A percentile compares a stretch with the other conserved stretches of the same genome.
These are phyloP conservation scores for Malania oleifera DNA, from an alignment of 164 flowering plant genomes.

Conservation along the genomic window DNA sequence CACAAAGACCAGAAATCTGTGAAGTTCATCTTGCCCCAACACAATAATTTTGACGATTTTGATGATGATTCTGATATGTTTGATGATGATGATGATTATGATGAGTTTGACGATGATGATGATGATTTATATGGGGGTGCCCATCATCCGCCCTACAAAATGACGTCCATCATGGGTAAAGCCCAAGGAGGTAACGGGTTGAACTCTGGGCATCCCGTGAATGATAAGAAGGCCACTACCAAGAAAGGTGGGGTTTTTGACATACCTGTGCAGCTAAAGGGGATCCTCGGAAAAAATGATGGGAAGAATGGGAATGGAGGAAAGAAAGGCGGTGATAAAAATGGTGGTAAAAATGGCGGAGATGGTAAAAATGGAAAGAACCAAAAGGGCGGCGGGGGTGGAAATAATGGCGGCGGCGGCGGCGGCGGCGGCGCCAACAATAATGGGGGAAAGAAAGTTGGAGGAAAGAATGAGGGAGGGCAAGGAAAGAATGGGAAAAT, in stretches of 20 bases:
- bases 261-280: constrained; percentile 27
- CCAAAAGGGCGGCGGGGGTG: constrained; percentile 9
- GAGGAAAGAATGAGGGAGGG: constrained; percentile 15
- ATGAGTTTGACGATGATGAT: constrained; percentile 28
- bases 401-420: constrained; percentile 15
- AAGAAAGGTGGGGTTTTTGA: constrained; percentile 25
- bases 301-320: constrained; percentile 6
- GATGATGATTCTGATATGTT: constrained; percentile 16
- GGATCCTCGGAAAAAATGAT: constrained; percentile 19
- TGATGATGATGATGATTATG: constrained; percentile 18
- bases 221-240: constrained; percentile 20
- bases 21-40: constrained; percentile 26
- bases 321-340: constrained; percentile 1
- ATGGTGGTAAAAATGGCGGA: constrained; percentile 2
- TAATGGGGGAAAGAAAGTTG: constrained; percentile 15
- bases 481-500: constrained; percentile 10
- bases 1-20: constrained; percentile 44
- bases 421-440: constrained; percentile 10
- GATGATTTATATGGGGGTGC: constrained; percentile 11
- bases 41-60: background rate
- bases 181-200: constrained; percentile 6
- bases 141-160: constrained; percentile 13
- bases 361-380: constrained; percentile 8
- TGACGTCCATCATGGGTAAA: constrained; percentile 9
- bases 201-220: constrained; percentile 15